phyloP scores from a whole-genome alignment of 2,329 filamentous ascomycete genomes.

The Pestalotiopsis fici region DNA sequence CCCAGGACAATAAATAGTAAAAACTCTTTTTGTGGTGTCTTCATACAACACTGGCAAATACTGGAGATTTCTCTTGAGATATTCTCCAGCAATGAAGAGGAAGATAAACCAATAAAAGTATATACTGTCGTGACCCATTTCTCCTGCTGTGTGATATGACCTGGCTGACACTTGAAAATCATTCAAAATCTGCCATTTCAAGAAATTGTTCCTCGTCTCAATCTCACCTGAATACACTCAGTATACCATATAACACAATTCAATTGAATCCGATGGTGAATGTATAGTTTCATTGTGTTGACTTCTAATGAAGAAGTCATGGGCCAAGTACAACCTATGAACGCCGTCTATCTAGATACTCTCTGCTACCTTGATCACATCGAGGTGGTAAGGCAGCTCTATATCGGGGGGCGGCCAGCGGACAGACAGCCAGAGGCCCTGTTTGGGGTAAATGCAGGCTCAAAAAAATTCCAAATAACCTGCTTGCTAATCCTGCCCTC shows the following conservation, averaged over 20 bases:
- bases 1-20: background rate
- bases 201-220: too few relatives aligned
- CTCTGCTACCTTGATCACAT: background rate
- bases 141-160: background rate
- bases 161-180: too few relatives aligned
- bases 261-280: background rate
- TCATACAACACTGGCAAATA: too few relatives aligned
- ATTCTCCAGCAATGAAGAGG: background rate
- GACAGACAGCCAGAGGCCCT: background rate
- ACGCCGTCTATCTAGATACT: slow-evolving; percentile 1
- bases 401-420: background rate
- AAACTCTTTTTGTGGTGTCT: background rate
- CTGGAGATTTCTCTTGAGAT: too few relatives aligned
- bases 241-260: too few relatives aligned
- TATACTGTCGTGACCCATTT: background rate
- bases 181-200: too few relatives aligned
- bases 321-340: background rate
- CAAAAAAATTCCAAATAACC: background rate
- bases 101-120: background rate
- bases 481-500: background rate
- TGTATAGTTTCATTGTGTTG: background rate
- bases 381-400: background rate
- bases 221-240: too few relatives aligned
- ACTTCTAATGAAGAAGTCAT: background rate
- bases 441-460: background rate